Percentiles rank a stretch among this genome's conserved stretches.
These are phyloP conservation scores for Leccinellum luteum DNA, from an alignment of 768 basidiomycete species.

Conservation along the genomic window DNA sequence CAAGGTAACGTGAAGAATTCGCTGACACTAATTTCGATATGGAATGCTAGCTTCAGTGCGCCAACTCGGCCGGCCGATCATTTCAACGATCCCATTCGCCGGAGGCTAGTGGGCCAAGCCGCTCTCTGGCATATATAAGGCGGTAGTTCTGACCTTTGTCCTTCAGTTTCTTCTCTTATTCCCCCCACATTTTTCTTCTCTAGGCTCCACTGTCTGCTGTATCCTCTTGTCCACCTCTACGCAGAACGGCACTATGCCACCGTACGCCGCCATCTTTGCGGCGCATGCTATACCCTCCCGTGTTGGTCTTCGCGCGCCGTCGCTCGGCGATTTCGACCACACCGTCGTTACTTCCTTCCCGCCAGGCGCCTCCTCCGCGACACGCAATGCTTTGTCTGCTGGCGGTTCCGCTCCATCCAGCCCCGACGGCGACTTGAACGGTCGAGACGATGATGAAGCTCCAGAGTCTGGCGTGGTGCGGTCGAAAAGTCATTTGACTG, in stretches of 20 bases:
- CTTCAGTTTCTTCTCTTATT: constrained; percentile 1
- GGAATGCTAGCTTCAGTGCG: background rate
- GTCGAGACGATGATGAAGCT: background rate
- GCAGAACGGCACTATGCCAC: background rate
- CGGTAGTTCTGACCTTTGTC: background rate
- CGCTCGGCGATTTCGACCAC: background rate
- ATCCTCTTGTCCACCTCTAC: background rate
- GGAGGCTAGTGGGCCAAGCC: background rate
- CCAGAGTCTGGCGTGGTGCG: background rate
- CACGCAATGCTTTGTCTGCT: background rate
- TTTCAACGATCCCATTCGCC: background rate
- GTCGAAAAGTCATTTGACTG: background rate
- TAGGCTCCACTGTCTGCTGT: background rate
- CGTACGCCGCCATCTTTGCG: background rate
- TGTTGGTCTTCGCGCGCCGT: background rate
- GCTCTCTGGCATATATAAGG: constrained; percentile 9
- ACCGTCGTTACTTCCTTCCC: background rate
- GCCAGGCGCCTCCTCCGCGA: background rate
- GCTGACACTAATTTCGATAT: background rate
- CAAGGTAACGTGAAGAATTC: constrained; percentile 1
- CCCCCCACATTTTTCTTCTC: background rate
- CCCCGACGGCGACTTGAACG: background rate
- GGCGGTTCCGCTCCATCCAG: background rate
- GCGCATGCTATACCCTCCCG: background rate
- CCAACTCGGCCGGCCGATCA: background rate